phyloP scores from a whole-genome alignment of 1,139 yeast species.

The Tardiomyces digboiensis region DNA sequence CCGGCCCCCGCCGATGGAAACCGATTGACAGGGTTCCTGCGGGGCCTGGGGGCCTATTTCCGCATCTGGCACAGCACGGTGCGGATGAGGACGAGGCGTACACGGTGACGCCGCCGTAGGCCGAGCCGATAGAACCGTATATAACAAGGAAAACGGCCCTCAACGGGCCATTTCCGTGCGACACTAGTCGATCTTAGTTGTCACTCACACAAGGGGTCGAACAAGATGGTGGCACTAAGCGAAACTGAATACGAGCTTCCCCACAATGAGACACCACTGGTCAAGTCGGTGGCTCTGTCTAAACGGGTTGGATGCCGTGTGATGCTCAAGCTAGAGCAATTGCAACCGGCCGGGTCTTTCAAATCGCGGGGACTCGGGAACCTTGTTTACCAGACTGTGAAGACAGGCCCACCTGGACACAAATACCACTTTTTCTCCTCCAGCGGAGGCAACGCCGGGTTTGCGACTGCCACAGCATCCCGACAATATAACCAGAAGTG shows the following conservation, averaged over 20 bases:
- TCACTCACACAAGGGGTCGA: too few species aligned
- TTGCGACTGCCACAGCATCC: constrained; percentile 65
- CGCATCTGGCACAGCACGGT: not conserved
- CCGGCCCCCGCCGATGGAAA: not conserved
- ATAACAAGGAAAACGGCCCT: too few species aligned
- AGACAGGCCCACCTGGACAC: constrained; percentile 13
- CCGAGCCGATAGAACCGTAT: not conserved
- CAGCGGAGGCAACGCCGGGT: constrained; percentile 78
- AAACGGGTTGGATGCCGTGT: constrained; percentile 30
- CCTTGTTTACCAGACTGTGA: constrained; percentile 22
- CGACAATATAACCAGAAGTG: constrained; percentile 33
- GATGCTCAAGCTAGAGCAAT: constrained; percentile 48
- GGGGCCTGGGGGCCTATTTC: not conserved
- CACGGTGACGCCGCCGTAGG: constrained; percentile 1
- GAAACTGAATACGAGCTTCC: constrained; percentile 9
- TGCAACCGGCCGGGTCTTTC: constrained; percentile 68
- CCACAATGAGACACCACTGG: constrained; percentile 24
- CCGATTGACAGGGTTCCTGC: not conserved
- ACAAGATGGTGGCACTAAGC: not conserved
- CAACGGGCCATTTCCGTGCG: too few species aligned
- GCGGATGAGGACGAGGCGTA: not conserved
- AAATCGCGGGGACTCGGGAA: constrained; percentile 42
- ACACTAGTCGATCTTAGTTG: too few species aligned
- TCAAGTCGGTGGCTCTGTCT: constrained; percentile 22
- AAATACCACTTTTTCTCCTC: constrained; percentile 48